Percentiles rank a stretch among this genome's conserved stretches.
phyloP scores from a whole-genome alignment of 106 monocot genomes.

The Acorus gramineus region DNA sequence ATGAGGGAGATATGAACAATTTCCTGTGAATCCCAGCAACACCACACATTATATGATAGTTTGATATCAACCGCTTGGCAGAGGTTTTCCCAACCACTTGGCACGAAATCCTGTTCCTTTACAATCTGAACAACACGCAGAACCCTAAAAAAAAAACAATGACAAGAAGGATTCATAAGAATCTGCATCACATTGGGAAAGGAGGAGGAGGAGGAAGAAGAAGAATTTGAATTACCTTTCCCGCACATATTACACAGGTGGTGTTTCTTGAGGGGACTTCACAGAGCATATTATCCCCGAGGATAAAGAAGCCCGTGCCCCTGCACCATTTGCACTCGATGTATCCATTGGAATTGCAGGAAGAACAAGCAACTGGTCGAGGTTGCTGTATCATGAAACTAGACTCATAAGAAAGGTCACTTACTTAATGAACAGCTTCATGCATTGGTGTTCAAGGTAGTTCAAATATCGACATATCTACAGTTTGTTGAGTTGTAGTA shows the following conservation, averaged over 20 bases:
- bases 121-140: constrained; percentile 62
- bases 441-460: no score
- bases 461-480: no score
- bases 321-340: constrained; percentile 88
- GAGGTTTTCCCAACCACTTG: constrained; percentile 73
- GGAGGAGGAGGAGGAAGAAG: not conserved
- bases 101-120: constrained; percentile 89
- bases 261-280: constrained; percentile 92
- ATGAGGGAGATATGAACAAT: no score
- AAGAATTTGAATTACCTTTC: constrained; percentile 39
- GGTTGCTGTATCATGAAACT: constrained; percentile 59
- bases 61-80: not conserved
- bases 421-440: no score
- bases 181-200: not conserved
- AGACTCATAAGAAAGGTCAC: not conserved
- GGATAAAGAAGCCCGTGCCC: constrained; percentile 92
- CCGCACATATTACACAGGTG: constrained; percentile 66
- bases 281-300: constrained; percentile 83
- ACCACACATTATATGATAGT: no score
- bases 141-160: constrained; percentile 34
- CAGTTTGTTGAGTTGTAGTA: no score
- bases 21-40: no score
- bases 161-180: not conserved
- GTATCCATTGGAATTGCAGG: constrained; percentile 64
- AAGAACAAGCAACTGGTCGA: constrained; percentile 60